phyloP scores from a whole-genome alignment of 2,329 filamentous ascomycete genomes.

The Curvularia sp. region DNA sequence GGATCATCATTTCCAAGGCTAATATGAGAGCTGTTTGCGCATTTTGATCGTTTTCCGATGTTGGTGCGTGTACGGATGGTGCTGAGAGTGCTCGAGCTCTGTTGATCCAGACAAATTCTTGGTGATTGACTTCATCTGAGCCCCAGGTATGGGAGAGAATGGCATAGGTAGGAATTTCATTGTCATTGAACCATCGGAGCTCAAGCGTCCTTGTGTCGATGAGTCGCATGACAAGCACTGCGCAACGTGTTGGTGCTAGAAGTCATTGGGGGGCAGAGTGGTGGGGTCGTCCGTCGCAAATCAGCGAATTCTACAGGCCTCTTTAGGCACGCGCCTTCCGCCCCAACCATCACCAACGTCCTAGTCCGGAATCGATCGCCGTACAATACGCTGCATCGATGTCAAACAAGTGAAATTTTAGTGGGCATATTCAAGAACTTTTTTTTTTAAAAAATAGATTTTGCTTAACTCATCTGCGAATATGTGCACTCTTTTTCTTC shows the following conservation, averaged over 20 bases:
- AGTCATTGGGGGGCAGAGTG: slow-evolving; percentile 7
- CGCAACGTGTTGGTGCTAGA: background rate
- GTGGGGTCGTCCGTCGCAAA: slow-evolving; percentile 12
- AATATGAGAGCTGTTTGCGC: slow-evolving; percentile 24
- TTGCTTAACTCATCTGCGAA: background rate
- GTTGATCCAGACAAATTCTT: slow-evolving; percentile 30
- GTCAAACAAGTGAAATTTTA: background rate
- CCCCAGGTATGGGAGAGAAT: slow-evolving; percentile 38
- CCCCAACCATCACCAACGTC: background rate
- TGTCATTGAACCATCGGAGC: slow-evolving; percentile 31
- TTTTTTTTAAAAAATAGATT: background rate
- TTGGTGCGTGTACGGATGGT: slow-evolving; percentile 4
- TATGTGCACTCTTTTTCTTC: background rate
- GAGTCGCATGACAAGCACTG: slow-evolving; percentile 34
- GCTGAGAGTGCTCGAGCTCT: slow-evolving; percentile 20
- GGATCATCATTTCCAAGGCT: slow-evolving; percentile 32
- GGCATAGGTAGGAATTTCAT: slow-evolving; percentile 31
- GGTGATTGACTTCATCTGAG: slow-evolving; percentile 25
- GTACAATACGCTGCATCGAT: no score
- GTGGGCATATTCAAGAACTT: no score
- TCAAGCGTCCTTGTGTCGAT: slow-evolving; percentile 35
- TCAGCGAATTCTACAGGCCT: background rate
- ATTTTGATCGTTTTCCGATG: slow-evolving; percentile 16
- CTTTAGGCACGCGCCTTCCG: background rate
- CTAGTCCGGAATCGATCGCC: no score